Conservation (phyloP, 371 early-diverging fungal species). For the Mortierella sp. region DNA sequence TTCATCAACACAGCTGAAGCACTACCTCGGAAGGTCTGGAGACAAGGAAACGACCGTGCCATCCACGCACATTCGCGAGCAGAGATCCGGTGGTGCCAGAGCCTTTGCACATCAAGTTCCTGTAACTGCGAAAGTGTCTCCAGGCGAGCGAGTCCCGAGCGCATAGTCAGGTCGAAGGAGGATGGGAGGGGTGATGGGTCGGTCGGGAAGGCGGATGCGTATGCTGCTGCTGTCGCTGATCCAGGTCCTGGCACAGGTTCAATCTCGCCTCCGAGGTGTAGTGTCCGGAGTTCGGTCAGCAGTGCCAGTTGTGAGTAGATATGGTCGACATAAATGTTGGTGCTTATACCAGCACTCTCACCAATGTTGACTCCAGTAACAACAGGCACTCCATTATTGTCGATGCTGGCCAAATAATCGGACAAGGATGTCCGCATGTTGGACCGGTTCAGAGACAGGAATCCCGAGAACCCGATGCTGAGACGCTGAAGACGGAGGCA, state of each 20-base stretch:
- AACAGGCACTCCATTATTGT: too few species aligned
- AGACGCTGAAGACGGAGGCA: constrained; percentile 24
- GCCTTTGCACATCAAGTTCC: background rate
- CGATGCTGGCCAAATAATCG: background rate
- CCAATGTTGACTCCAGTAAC: background rate
- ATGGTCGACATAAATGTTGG: constrained; percentile 23
- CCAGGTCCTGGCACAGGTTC: background rate
- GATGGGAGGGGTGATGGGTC: background rate
- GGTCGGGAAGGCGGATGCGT: background rate
- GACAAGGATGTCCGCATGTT: background rate
- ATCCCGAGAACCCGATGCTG: constrained; percentile 36
- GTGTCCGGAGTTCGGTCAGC: constrained; percentile 19
- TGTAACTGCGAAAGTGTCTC: background rate
- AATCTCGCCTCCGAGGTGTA: constrained; percentile 31
- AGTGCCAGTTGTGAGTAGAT: constrained; percentile 27
- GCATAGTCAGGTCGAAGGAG: background rate
- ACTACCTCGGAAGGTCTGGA: background rate
- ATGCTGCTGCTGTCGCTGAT: background rate
- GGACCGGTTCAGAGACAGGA: background rate
- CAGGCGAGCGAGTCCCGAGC: background rate
- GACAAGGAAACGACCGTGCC: background rate
- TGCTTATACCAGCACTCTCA: too few species aligned
- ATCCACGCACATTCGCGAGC: background rate
- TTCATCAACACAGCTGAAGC: too few species aligned
- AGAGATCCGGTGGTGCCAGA: background rate